Evolutionary conservation across 2,329 filamentous ascomycete species (phyloP).

Genomic region (Periglandula ipomoeae): DNA sequence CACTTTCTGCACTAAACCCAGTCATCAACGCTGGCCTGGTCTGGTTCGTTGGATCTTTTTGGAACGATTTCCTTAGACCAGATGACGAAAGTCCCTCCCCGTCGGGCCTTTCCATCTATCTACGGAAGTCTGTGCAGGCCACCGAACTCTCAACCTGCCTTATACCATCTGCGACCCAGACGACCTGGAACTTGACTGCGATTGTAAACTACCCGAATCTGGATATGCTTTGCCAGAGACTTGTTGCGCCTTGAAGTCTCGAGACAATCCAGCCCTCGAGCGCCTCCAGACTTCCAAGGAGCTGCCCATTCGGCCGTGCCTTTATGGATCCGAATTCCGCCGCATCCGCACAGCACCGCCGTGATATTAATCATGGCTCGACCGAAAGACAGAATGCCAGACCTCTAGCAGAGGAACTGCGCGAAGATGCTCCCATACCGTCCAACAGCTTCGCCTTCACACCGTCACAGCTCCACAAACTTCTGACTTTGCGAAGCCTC

Average conservation of each 20-base stretch:
- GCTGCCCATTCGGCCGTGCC: neutral
- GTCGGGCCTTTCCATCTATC: neutral
- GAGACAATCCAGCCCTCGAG: neutral
- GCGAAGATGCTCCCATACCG: conserved; percentile 16
- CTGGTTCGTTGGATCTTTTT: neutral
- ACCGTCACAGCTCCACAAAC: conserved; percentile 42
- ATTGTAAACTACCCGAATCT: neutral
- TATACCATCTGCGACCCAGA: neutral
- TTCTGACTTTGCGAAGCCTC: conserved; percentile 40
- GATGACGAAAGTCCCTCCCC: neutral
- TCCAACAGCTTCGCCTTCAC: conserved; percentile 44
- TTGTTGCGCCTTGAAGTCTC: neutral
- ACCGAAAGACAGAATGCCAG: conserved; percentile 8
- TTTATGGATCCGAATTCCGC: conserved; percentile 8
- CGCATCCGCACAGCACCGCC: conserved; percentile 1
- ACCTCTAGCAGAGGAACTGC: conserved; percentile 15
- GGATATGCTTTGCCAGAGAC: conserved; percentile 1
- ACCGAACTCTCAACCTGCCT: neutral
- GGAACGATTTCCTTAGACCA: neutral
- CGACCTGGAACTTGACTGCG: neutral
- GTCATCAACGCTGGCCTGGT: neutral
- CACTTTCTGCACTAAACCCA: neutral
- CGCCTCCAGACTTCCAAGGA: neutral
- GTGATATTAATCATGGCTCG: conserved; percentile 5
- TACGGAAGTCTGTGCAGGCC: neutral